These are phyloP conservation scores for Aspergillus sp. DNA, from an alignment of 2,329 filamentous ascomycete species.

Conservation along the genomic window DNA sequence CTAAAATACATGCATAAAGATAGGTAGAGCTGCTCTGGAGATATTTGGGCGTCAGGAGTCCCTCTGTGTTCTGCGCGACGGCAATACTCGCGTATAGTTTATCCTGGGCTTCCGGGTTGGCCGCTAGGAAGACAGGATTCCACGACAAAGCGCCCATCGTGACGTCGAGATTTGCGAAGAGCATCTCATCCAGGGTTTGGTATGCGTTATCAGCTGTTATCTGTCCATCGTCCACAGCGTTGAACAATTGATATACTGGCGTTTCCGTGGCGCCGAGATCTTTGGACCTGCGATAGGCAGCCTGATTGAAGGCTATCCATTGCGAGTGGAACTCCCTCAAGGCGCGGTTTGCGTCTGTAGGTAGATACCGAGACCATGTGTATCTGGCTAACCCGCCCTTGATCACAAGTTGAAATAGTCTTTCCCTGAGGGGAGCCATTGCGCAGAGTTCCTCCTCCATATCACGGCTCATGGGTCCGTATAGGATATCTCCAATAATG, in stretches of 20 bases:
- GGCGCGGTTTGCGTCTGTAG: slow-evolving; percentile 22
- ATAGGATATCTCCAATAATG: slow-evolving; percentile 40
- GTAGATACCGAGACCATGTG: slow-evolving; percentile 16
- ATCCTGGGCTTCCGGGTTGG: slow-evolving; percentile 32
- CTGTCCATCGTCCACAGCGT: slow-evolving; percentile 16
- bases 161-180: slow-evolving; percentile 52
- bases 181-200: slow-evolving; percentile 49
- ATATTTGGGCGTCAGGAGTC: slow-evolving; percentile 17
- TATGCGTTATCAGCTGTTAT: slow-evolving; percentile 32
- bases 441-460: slow-evolving; percentile 22
- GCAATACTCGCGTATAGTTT: slow-evolving; percentile 27
- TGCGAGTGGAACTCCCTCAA: slow-evolving; percentile 28
- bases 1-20: slow-evolving; percentile 39
- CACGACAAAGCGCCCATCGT: slow-evolving; percentile 46
- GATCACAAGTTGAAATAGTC: slow-evolving; percentile 35
- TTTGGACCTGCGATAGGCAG: slow-evolving; percentile 4
- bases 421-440: slow-evolving; percentile 27
- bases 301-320: slow-evolving; percentile 39
- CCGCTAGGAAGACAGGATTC: slow-evolving; percentile 45
- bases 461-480: slow-evolving; percentile 20
- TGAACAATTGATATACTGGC: slow-evolving; percentile 13
- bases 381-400: slow-evolving; percentile 36
- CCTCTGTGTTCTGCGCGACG: not conserved
- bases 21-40: slow-evolving; percentile 24
- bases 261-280: not conserved